Evolutionary conservation across 2,329 filamentous ascomycete species (phyloP), one percentile per base, ranked within the genome.

Genomic region (Ilyonectria sp.): DNA sequence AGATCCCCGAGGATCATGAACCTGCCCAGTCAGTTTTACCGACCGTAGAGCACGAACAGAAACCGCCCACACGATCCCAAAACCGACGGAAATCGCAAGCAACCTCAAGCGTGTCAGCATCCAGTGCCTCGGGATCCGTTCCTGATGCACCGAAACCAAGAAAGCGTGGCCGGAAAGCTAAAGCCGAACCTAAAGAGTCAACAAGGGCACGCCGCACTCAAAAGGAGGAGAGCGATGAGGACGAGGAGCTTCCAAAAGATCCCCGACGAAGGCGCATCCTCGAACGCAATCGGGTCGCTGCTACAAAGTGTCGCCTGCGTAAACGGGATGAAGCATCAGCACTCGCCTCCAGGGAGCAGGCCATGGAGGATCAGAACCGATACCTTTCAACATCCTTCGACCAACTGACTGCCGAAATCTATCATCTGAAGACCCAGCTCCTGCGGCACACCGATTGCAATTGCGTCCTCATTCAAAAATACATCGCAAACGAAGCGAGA

Each of bases 241-340:
- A 74, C 15, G 71, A 74, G 13, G 69, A 69, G 9, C 60, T 70
- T 17, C 70, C 73, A 23, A 75, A 65, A 43, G 74, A 76, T 10
- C 72, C 73, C 11, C 69, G 71, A 13, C 72, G 75, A 15, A 68
- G 72, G 47, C 75, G 71, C 11, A 75, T 77, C 35, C 70, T 79
- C 23, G 77, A 79, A 64, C 77, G 77, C 10, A 79, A 79, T 58
- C 71, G 77, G 57, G 72, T 78, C 23, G 77, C 77, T 9, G 77
- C 77, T 21, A 79, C 75, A 11, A 78, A 78, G 55, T 79, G 77
- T 55, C 77, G 77, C n/a, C 60, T 73, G 13, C 68, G 77, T 6
- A 79, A 79, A 65, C 73, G 77, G 19, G 75, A 77, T 55, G 74
- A 79, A 60, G 75, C 76, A 29, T 77, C 74, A 2, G 75, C 75